Conservation (phyloP, 768 basidiomycete species). For the Leccinum incarnatum region DNA sequence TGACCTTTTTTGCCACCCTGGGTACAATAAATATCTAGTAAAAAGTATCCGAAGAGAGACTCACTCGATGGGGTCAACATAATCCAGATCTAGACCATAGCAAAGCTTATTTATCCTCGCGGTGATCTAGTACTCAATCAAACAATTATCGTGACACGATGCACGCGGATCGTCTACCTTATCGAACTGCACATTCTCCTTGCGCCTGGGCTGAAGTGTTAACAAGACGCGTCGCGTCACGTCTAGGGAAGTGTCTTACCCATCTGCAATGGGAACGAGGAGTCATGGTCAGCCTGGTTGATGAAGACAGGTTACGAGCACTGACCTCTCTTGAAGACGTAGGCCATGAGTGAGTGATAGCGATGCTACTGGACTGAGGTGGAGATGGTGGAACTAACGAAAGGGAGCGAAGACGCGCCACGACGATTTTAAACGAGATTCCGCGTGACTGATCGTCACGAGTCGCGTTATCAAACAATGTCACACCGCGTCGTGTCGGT, state of each 20-base stretch:
- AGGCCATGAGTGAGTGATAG: constrained; percentile 37
- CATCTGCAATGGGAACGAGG: constrained; percentile 37
- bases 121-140: constrained; percentile 59
- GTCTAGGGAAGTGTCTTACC: constrained; percentile 33
- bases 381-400: constrained; percentile 26
- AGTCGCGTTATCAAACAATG: constrained; percentile 29
- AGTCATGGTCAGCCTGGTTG: constrained; percentile 7
- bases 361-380: constrained; percentile 1
- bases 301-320: not conserved
- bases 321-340: constrained; percentile 59
- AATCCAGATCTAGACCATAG: constrained; percentile 91
- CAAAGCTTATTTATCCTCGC: constrained; percentile 86
- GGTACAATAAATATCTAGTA: constrained; percentile 5
- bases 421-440: constrained; percentile 29
- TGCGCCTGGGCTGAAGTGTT: constrained; percentile 50
- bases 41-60: not conserved
- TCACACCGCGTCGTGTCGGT: constrained; percentile 30
- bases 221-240: constrained; percentile 26
- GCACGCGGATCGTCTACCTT: constrained; percentile 52
- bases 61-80: constrained; percentile 88
- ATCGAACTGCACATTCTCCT: constrained; percentile 91
- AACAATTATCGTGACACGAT: constrained; percentile 16
- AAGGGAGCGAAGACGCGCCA: constrained; percentile 25
- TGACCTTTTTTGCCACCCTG: constrained; percentile 90
- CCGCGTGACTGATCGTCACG: constrained; percentile 30